Percentiles rank a stretch among this genome's conserved stretches.
Conservation (phyloP, 1,284 basidiomycete genomes). For the Spongispora temasekensis region DNA sequence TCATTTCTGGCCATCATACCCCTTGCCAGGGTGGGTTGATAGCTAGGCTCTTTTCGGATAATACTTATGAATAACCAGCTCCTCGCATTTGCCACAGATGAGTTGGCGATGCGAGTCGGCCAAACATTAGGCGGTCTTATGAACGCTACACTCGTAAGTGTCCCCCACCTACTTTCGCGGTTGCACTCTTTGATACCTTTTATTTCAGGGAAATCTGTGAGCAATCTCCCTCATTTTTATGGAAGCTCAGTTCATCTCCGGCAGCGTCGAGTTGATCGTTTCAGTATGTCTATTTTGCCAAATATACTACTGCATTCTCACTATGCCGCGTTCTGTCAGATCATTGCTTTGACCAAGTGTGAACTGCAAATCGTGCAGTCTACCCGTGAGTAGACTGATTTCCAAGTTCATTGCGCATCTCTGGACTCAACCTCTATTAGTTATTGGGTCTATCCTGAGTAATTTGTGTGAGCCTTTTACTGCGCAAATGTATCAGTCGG, state of each 20-base stretch:
- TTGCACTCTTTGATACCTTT: no score
- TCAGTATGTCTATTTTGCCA: slow-evolving; percentile 45
- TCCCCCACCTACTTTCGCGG: slow-evolving; percentile 1
- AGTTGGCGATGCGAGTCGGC: slow-evolving; percentile 79
- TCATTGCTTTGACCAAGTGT: slow-evolving; percentile 81
- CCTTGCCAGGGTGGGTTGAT: slow-evolving; percentile 61
- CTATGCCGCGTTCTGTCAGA: slow-evolving; percentile 48
- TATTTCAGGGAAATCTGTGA: slow-evolving; percentile 73
- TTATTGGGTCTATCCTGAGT: slow-evolving; percentile 79
- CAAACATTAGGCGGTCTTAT: slow-evolving; percentile 85
- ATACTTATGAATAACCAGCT: slow-evolving; percentile 45
- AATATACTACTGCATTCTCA: slow-evolving; percentile 7
- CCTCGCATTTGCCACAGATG: slow-evolving; percentile 86
- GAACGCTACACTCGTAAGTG: slow-evolving; percentile 79
- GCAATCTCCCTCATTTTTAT: slow-evolving; percentile 25
- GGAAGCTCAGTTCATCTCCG: slow-evolving; percentile 3
- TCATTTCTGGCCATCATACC: slow-evolving; percentile 75
- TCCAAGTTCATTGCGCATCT: slow-evolving; percentile 18
- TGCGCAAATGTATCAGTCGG: no score
- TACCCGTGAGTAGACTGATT: slow-evolving; percentile 55
- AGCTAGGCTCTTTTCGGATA: background rate
- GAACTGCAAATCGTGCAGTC: slow-evolving; percentile 83
- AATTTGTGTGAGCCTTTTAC: slow-evolving; percentile 58
- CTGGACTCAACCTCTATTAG: slow-evolving; percentile 41
- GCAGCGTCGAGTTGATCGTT: slow-evolving; percentile 79